These are phyloP conservation scores for Priceomyces fermenticarens DNA, from an alignment of 805 yeast species.

Conservation along the genomic window DNA sequence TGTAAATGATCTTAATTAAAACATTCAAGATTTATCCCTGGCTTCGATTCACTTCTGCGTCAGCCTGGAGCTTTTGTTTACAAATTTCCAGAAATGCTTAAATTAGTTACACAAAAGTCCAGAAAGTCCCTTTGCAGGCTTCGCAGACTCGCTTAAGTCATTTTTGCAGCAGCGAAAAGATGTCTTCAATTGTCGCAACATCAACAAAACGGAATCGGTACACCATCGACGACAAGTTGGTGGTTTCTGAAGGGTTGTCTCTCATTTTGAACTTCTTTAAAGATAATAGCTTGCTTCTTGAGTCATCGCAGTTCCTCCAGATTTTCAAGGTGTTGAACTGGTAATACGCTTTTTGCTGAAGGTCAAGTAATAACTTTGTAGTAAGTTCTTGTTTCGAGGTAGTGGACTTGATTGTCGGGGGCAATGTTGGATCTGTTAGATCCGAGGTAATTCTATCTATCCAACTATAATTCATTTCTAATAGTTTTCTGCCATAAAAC, in stretches of 20 bases:
- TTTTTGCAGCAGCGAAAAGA: not conserved
- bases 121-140: too few relatives aligned
- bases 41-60: conserved; percentile 2
- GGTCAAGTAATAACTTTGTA: conserved; percentile 1
- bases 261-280: conserved; percentile 3
- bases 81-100: conserved; percentile 1
- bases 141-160: not conserved
- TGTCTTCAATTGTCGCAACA: conserved; percentile 1
- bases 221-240: conserved; percentile 4
- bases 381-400: not conserved
- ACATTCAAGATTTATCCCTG: not conserved
- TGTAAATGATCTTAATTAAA: not conserved
- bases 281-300: conserved; percentile 1
- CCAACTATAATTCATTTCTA: conserved; percentile 18
- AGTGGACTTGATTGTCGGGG: not conserved
- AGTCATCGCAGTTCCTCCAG: conserved; percentile 6
- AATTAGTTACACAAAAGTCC: conserved; percentile 3
- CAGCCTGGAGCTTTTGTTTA: conserved; percentile 5
- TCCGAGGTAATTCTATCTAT: conserved; percentile 8
- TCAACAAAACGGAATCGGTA: conserved; percentile 2
- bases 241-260: not conserved
- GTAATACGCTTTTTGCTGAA: conserved; percentile 2
- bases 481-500: conserved; percentile 22
- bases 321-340: conserved; percentile 7
- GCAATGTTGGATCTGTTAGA: not conserved